Base-by-base conservation (phyloP, 2,329 filamentous ascomycete species). In the Fusarium bulbicola region DNA sequence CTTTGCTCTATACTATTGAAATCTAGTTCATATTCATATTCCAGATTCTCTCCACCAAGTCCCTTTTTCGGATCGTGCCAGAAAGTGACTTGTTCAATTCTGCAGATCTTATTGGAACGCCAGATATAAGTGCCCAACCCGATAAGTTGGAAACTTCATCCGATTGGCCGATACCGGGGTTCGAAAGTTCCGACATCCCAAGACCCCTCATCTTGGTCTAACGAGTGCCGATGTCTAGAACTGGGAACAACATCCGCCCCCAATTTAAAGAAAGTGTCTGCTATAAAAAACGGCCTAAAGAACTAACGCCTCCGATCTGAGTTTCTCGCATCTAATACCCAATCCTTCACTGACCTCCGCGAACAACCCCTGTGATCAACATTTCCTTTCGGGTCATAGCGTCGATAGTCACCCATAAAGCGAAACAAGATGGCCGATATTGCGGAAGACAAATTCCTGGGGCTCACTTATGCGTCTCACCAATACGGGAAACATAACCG, bases 401-500 rank as follows among this genome's bases (percentile, higher is more conserved):
- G 58, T 52, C 58, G 53, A 46, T 58, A 61, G 53, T 63, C 47
- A 36, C 45, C 42, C 45, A 59, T 32, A 58, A 52, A 57, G 49
- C 54, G 52, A 59, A 56, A 64, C 45, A 74, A 66, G 32, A 77
- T 77, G 74, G 68, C 70, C 43, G 53, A 72, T n/a, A 40, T 68
- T 66, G 71, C 73, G 46, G 67, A 64, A 45, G 70, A 72, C 40
- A 49, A 60, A 46, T 72, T 67, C 37, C 49, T 68, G 16, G 77
- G 77, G 21, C 76, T 83, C 36, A 74, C 58, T 21, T 80, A 84
- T 66, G 63, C 73, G 30, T 70, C 84, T 68, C 79, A 82, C 78
- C 77, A 79, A 65, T 82, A 84, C 59, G 81, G 83, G 63, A 69
- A 81, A 34, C 81, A 84, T 68, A 79, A 79, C 59, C 84, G 86